Conservation (phyloP, 148 eudicot genomes). For the Amaranthus palmeri region DNA sequence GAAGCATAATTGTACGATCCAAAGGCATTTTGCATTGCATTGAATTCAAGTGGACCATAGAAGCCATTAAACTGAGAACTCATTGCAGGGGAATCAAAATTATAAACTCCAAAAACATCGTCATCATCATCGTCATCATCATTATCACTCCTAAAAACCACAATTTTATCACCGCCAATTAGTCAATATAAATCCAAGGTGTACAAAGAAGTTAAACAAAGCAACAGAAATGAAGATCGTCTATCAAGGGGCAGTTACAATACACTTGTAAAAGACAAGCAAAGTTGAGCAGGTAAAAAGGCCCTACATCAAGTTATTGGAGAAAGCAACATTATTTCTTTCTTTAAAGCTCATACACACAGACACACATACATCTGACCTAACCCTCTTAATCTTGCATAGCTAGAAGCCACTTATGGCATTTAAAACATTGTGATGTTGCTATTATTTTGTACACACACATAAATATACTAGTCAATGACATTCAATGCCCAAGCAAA, state of each 20-base stretch:
- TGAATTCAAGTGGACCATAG: slow-evolving; percentile 38
- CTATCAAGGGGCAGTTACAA: background rate
- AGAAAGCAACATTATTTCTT: background rate
- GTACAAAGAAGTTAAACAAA: background rate
- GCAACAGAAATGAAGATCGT: background rate
- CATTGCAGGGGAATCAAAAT: slow-evolving; percentile 32
- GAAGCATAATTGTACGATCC: slow-evolving; percentile 43
- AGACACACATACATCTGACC: too few species aligned
- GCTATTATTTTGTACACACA: too few species aligned
- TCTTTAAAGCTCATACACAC: too few species aligned
- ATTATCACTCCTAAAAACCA: slow-evolving; percentile 48
- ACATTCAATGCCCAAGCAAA: too few species aligned
- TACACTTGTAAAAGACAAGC: background rate
- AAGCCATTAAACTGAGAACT: slow-evolving; percentile 45
- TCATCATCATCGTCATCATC: slow-evolving; percentile 24
- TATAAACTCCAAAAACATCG: slow-evolving; percentile 52
- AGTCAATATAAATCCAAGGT: slow-evolving; percentile 2
- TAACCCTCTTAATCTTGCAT: too few species aligned
- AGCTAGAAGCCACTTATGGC: too few species aligned
- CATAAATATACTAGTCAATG: too few species aligned
- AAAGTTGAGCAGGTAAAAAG: background rate
- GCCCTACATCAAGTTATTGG: background rate
- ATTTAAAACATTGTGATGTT: too few species aligned
- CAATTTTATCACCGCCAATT: background rate
- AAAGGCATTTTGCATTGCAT: slow-evolving; percentile 40